A percentile compares a stretch with the other conserved stretches of the same genome.
Conservation (phyloP, 225 moss, liverwort and hornwort genomes). For the Polytrichum commune region DNA sequence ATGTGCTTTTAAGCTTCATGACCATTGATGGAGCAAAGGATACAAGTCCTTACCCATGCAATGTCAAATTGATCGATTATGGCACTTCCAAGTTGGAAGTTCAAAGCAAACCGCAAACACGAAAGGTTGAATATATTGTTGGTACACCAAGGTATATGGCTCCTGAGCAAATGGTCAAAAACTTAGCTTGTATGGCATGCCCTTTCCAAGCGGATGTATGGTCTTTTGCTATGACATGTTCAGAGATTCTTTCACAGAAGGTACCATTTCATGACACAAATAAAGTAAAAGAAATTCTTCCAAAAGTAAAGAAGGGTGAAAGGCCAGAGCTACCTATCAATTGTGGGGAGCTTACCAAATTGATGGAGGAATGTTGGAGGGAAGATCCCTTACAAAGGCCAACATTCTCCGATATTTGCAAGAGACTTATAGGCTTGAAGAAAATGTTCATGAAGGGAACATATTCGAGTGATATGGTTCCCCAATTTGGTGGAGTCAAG, state of each 20-base stretch:
- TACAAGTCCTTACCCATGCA: conserved; percentile 15
- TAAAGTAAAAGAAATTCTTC: neutral
- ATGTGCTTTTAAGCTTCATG: conserved; percentile 16
- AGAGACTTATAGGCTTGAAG: neutral
- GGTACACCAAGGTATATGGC: conserved; percentile 14
- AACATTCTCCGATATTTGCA: neutral
- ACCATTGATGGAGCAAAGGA: neutral
- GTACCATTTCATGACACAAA: conserved; percentile 4
- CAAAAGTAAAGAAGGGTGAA: neutral
- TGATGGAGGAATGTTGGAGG: conserved; percentile 1
- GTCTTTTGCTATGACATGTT: conserved; percentile 35
- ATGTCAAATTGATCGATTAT: conserved; percentile 34
- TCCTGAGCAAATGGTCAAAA: conserved; percentile 17
- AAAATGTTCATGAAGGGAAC: neutral
- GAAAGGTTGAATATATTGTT: no score
- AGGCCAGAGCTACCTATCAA: conserved; percentile 4
- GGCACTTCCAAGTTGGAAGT: conserved; percentile 25
- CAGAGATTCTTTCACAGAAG: conserved; percentile 25
- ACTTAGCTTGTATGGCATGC: neutral
- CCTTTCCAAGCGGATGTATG: conserved; percentile 32
- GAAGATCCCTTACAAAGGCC: neutral
- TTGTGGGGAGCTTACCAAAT: neutral
- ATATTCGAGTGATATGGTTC: neutral
- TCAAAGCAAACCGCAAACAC: neutral
- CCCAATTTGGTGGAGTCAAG: neutral